Percentiles rank a stretch among this genome's conserved stretches.
phyloP scores from a whole-genome alignment of 2,329 filamentous ascomycete genomes.

The Botrytis sinoallii region DNA sequence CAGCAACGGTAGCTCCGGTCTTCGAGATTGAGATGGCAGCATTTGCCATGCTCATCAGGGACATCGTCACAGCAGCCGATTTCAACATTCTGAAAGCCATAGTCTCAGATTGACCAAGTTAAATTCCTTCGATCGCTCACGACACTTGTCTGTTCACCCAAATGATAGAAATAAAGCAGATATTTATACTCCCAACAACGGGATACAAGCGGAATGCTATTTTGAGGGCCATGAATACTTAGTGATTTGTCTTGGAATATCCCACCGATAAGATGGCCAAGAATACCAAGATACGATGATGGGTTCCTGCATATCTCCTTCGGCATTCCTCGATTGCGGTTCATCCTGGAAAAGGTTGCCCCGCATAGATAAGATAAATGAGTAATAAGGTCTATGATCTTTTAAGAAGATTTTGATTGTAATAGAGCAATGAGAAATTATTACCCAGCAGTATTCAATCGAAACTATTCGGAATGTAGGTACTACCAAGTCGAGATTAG shows the following conservation, averaged over 20 bases:
- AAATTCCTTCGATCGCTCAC: not conserved
- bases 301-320: conserved; percentile 5
- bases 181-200: conserved; percentile 7
- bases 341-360: not conserved
- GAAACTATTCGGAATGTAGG: not conserved
- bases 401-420: not conserved
- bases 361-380: conserved; percentile 17
- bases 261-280: conserved; percentile 8
- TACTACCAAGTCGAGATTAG: not conserved
- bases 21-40: conserved; percentile 17
- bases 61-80: conserved; percentile 3
- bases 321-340: not conserved
- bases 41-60: conserved; percentile 11
- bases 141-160: not conserved
- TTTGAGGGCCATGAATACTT: not conserved
- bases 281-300: not conserved
- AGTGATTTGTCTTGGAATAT: not conserved
- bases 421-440: not conserved
- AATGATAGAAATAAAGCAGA: not conserved
- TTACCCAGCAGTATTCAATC: not conserved
- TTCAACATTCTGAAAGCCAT: conserved; percentile 16
- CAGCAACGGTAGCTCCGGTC: conserved; percentile 17
- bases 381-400: not conserved
- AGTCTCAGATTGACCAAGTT: not conserved
- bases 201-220: not conserved